These are phyloP conservation scores for Sextonia rubra DNA, from an alignment of 164 flowering plant species.

Conservation along the genomic window DNA sequence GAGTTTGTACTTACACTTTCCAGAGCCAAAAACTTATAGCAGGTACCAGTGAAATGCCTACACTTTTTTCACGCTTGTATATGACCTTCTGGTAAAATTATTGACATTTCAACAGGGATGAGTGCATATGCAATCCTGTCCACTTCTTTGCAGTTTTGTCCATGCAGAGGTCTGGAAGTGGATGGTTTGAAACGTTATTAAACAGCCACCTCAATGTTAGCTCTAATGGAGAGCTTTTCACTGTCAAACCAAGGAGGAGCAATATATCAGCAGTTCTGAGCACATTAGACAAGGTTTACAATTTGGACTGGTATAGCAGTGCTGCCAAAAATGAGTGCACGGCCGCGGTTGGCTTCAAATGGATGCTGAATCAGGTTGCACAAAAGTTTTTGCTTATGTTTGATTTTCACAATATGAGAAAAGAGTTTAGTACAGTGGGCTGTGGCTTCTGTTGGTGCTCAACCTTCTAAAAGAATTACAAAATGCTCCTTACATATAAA, in stretches of 20 bases:
- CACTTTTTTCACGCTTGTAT: not conserved
- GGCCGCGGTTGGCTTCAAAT: conserved; percentile 50
- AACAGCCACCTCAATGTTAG: conserved; percentile 46
- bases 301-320: conserved; percentile 43
- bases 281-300: conserved; percentile 40
- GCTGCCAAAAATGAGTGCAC: conserved; percentile 49
- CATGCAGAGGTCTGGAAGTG: conserved; percentile 53
- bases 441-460: too few species aligned
- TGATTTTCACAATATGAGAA: too few species aligned
- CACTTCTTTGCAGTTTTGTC: conserved; percentile 41
- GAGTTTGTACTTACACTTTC: conserved; percentile 4
- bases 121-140: conserved; percentile 44
- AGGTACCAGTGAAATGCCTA: not conserved
- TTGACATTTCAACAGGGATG: conserved; percentile 30
- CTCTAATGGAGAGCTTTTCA: conserved; percentile 46
- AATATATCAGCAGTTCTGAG: conserved; percentile 29
- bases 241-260: conserved; percentile 28
- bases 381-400: too few species aligned
- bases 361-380: conserved; percentile 54
- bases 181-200: conserved; percentile 50
- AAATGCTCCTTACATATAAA: too few species aligned
- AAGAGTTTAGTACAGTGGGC: too few species aligned
- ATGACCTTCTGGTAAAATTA: conserved; percentile 2
- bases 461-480: too few species aligned
- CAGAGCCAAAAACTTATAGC: conserved; percentile 4